Percentiles rank a stretch among this genome's conserved stretches.
These are phyloP conservation scores for Acacia crassicarpa DNA, from an alignment of 306 rosid genomes.

Conservation along the genomic window DNA sequence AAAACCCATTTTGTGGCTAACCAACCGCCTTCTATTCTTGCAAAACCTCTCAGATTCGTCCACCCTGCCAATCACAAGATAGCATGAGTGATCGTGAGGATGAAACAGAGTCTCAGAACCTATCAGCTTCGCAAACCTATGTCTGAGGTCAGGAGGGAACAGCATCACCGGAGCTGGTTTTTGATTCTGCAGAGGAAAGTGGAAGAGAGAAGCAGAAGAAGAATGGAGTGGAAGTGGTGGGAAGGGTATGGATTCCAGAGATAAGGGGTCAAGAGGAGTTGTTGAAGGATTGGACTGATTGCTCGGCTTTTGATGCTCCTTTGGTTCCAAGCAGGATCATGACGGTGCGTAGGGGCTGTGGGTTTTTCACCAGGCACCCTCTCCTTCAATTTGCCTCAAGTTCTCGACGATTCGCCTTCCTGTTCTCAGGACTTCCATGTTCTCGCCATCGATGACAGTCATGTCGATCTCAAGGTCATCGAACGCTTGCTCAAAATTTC, in stretches of 20 bases:
- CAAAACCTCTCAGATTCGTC: conserved; percentile 27
- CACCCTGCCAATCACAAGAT: conserved; percentile 17
- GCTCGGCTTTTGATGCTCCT: conserved; percentile 72
- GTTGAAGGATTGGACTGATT: conserved; percentile 86
- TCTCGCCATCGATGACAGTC: no score
- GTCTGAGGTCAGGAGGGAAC: not conserved
- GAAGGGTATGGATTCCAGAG: conserved; percentile 86
- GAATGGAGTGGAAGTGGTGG: conserved; percentile 69
- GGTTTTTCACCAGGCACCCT: no score
- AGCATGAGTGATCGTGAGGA: not conserved
- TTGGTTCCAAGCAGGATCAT: conserved; percentile 56
- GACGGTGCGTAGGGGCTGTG: no score
- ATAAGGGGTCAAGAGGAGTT: conserved; percentile 90
- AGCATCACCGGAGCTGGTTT: conserved; percentile 8
- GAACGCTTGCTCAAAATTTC: no score
- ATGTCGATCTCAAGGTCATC: no score
- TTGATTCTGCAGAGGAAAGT: conserved; percentile 38
- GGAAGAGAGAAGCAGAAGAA: conserved; percentile 80
- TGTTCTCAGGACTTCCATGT: no score
- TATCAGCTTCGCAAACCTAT: conserved; percentile 14
- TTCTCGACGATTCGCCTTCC: no score
- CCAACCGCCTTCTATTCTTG: not conserved
- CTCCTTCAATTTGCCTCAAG: no score
- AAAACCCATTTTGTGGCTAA: conserved; percentile 33
- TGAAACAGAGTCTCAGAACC: not conserved